Evolutionary conservation across 1,139 yeast species (phyloP).

Genomic region (Candida tropicalis): DNA sequence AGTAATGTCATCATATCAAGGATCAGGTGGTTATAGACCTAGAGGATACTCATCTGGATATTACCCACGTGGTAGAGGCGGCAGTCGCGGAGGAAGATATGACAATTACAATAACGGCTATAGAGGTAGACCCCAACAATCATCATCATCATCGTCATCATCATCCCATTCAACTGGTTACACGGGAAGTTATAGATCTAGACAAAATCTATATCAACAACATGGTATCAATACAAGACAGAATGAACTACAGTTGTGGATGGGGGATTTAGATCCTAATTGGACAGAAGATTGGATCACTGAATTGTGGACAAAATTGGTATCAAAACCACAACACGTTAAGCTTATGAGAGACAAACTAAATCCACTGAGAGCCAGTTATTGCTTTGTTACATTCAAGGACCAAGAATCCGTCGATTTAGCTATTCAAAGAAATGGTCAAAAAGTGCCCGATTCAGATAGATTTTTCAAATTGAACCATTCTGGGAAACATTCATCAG

Average conservation of each 20-base stretch:
- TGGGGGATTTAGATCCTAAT: slow-evolving; percentile 91
- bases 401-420: slow-evolving; percentile 65
- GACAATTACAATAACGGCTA: background rate
- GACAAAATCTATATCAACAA: slow-evolving; percentile 19
- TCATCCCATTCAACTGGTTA: slow-evolving; percentile 8
- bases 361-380: slow-evolving; percentile 35
- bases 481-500: slow-evolving; percentile 62
- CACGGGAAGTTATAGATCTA: slow-evolving; percentile 10
- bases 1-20: slow-evolving; percentile 12
- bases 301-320: slow-evolving; percentile 61
- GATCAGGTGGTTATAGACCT: slow-evolving; percentile 14
- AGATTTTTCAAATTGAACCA: slow-evolving; percentile 75
- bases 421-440: slow-evolving; percentile 73
- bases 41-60: slow-evolving; percentile 8
- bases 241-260: slow-evolving; percentile 59
- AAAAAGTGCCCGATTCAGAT: slow-evolving; percentile 59
- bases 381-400: slow-evolving; percentile 85
- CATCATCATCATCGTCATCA: slow-evolving; percentile 8
- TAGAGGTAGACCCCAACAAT: slow-evolving; percentile 5
- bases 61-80: slow-evolving; percentile 3
- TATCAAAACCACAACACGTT: slow-evolving; percentile 38
- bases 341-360: slow-evolving; percentile 42
- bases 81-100: slow-evolving; percentile 5
- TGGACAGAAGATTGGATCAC: slow-evolving; percentile 76
- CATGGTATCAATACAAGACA: slow-evolving; percentile 9